Evolutionary conservation across 805 yeast genomes (phyloP), one percentile per base, ranked within the genome.

Genomic region (Suhomyces canberraensis): DNA sequence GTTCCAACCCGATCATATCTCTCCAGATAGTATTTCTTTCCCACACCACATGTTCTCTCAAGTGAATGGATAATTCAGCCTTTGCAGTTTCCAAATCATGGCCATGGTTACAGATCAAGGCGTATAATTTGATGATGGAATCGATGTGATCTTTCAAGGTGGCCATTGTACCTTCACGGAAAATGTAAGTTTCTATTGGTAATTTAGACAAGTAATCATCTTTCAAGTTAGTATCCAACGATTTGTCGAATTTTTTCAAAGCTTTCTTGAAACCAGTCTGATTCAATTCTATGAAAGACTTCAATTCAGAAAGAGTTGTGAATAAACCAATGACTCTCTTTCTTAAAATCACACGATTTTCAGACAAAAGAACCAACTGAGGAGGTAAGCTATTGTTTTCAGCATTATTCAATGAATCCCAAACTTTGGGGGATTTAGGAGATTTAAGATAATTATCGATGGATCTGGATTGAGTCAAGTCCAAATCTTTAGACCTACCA

Each of bases 11-110:
- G 38, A 74, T 69, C 78, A 74, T 71, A 44, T 73, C 78, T 48
- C 74, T 66, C 79, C 79, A 75, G 11, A 75, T 74, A 0, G 78
- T 73, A 42, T 73, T 70, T 51, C 79, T 58, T 50, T 75, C 78
- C 73, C 76, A 75, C 3, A 75, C 77, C 32, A 74, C 74, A 44
- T 73, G 78, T 44, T 75, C 79, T 47, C 78, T 61, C 39, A 75
- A 60, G 43, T 73, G 78, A 2, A 80, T 71, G 38, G 78, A 76
- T 43, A 81, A 61, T 50, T 79, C 84, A 3, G 70, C 58, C 46
- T 64, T 73, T 22, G 79, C 78, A 8, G 61, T 50, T 19, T 69
- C 75, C 11, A 73, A 47, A 33, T 55, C 56, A 16, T 46, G 39
- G 2, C 58, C 54, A 29, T 73, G 66, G 46, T 60, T 55, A 46